phyloP scores from a whole-genome alignment of 805 yeast species.

The Monosporozyma solicola region DNA sequence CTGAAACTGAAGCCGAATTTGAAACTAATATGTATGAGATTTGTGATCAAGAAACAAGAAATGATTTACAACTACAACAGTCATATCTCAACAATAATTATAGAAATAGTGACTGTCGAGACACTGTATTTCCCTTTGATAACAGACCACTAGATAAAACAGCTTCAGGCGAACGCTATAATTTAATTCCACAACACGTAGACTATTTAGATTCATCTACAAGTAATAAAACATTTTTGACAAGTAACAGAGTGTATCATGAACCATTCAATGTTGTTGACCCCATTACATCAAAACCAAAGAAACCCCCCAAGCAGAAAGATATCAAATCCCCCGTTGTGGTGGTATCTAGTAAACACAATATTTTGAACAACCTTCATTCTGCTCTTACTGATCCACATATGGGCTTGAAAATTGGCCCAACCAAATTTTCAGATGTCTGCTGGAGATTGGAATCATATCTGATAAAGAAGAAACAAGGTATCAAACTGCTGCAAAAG shows the following conservation, averaged over 20 bases:
- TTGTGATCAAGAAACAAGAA: not conserved
- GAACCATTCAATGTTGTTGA: not conserved
- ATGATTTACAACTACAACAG: not conserved
- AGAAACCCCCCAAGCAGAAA: not conserved
- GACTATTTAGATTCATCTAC: not conserved
- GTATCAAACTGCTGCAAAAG: not conserved
- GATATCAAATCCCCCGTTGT: not conserved
- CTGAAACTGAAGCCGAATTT: not conserved
- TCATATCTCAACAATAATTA: not conserved
- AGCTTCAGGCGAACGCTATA: not conserved
- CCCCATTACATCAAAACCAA: not conserved
- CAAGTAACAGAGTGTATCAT: conserved; percentile 14
- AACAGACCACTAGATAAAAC: not conserved
- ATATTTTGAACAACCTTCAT: not conserved
- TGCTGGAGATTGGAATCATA: not conserved
- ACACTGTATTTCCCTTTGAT: not conserved
- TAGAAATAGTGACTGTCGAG: not conserved
- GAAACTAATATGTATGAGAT: not conserved
- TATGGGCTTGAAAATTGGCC: not conserved
- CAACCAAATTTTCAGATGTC: not conserved
- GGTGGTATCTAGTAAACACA: not conserved
- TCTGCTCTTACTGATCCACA: not conserved
- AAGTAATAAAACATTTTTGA: conserved; percentile 21
- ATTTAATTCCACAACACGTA: not conserved
- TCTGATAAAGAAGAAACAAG: not conserved